These are phyloP conservation scores for Phaffia australis DNA, from an alignment of 768 basidiomycete species.

Conservation along the genomic window DNA sequence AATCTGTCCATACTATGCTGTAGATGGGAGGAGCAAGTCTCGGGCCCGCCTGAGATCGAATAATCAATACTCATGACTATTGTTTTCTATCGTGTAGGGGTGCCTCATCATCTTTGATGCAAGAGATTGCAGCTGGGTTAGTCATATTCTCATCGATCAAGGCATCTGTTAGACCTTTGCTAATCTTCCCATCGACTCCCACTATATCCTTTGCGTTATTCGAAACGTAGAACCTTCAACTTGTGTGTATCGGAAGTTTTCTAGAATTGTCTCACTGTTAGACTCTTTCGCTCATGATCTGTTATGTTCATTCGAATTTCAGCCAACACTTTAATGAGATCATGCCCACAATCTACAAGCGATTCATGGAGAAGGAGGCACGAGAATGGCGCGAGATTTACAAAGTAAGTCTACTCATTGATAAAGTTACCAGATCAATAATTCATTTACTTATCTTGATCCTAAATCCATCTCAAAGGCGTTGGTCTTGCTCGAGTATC, in stretches of 20 bases:
- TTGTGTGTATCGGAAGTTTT: conserved; percentile 52
- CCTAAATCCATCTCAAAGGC: conserved; percentile 45
- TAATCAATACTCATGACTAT: not conserved
- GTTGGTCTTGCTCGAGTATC: conserved; percentile 83
- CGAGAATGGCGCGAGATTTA: conserved; percentile 98
- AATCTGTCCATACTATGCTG: not conserved
- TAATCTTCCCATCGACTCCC: conserved; percentile 7
- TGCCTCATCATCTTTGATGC: conserved; percentile 94
- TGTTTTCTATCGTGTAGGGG: conserved; percentile 51
- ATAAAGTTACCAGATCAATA: not conserved
- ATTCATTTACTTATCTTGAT: not conserved
- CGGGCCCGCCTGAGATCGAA: not conserved
- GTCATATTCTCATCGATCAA: conserved; percentile 33
- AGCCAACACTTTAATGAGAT: conserved; percentile 99
- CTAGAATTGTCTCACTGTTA: not conserved
- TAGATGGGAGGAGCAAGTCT: not conserved
- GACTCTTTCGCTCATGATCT: not conserved
- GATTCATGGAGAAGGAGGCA: conserved; percentile 98
- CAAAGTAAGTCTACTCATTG: conserved; percentile 50
- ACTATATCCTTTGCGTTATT: not conserved
- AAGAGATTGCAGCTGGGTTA: conserved; percentile 93
- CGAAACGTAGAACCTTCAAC: conserved; percentile 74
- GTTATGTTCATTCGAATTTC: conserved; percentile 12
- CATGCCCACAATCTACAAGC: conserved; percentile 60
- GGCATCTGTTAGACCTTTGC: not conserved